Evolutionary conservation across 768 basidiomycete genomes (phyloP).

Genomic region (Coprinopsis cinerea): DNA sequence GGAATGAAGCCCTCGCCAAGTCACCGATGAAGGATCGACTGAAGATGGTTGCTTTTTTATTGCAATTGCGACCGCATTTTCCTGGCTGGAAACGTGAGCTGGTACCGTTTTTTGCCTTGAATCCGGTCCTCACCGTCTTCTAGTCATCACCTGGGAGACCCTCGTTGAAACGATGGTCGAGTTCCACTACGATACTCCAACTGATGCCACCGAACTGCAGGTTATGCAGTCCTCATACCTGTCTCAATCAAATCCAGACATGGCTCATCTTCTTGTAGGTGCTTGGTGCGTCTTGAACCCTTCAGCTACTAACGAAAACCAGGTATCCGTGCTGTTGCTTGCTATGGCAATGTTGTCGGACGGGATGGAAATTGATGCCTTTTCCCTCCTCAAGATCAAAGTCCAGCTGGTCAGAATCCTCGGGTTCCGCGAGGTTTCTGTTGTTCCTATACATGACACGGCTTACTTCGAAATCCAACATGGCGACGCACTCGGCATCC

Average conservation of each 20-base stretch:
- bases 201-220: slow-evolving; percentile 22
- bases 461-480: slow-evolving; percentile 52
- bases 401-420: slow-evolving; percentile 40
- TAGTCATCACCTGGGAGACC: slow-evolving; percentile 62
- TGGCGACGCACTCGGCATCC: slow-evolving; percentile 37
- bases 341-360: slow-evolving; percentile 63
- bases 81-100: slow-evolving; percentile 56
- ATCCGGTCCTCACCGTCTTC: slow-evolving; percentile 1
- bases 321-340: slow-evolving; percentile 55
- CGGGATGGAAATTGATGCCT: slow-evolving; percentile 48
- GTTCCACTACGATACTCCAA: slow-evolving; percentile 38
- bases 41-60: slow-evolving; percentile 55
- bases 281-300: background rate
- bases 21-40: slow-evolving; percentile 52
- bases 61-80: slow-evolving; percentile 65
- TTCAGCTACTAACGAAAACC: slow-evolving; percentile 4
- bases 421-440: slow-evolving; percentile 50
- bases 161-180: slow-evolving; percentile 55
- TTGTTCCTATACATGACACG: slow-evolving; percentile 39
- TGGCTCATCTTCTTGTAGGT: slow-evolving; percentile 28
- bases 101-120: background rate
- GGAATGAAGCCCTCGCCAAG: slow-evolving; percentile 55
- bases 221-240: slow-evolving; percentile 6
- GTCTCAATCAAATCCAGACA: slow-evolving; percentile 37
- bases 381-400: slow-evolving; percentile 58